Evolutionary conservation across 345 rosid genomes (phyloP), one percentile per base, ranked within the genome.

Genomic region (Viola odorata): DNA sequence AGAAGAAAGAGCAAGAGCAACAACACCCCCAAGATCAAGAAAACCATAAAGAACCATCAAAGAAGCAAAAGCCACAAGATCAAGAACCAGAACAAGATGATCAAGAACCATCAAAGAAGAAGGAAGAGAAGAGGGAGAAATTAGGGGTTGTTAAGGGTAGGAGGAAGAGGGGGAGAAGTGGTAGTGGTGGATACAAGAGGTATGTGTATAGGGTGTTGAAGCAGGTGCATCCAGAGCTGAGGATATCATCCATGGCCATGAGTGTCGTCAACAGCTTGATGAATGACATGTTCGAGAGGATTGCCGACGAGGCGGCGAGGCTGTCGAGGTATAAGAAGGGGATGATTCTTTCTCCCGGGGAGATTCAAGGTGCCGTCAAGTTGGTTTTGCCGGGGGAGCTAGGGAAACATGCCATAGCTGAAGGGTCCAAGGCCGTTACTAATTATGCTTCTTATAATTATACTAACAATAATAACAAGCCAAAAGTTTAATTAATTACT

Each of bases 361-460:
- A 84, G 80, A 78, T 86, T 58, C 87, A 86, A 52, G 79, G 77
- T 3, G 91, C 92, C 0, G 91, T 84, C 37, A 84, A 76, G 69
- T 62, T 86, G 57, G 86, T 85, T 17, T 42, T 91, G 61, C 98
- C 95, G 3, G 91, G 95, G 38, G 87, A 91, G 12, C 95, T 89
- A 16, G 80, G 91, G 14, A 81, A 80, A 60, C 91, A 91, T 39
- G 91, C 91, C 10, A 59, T 84, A 3, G 84, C 92, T 12, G 95
- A 86, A 64, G 96, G 95, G 15, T 63, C 81, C 4, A 86, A 89
- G 66, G 98, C 96, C 50, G 51, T 86, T 11, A 66, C 69, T 13
- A 83, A 79, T 59, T 85, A 76, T 58, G 54, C 67, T 50, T 57
- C 82, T 39, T 63, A 71, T 50, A 45, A n/a, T 12, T 23, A 0